phyloP scores from a whole-genome alignment of 164 flowering plant genomes.

The Tetracentron sinense region DNA sequence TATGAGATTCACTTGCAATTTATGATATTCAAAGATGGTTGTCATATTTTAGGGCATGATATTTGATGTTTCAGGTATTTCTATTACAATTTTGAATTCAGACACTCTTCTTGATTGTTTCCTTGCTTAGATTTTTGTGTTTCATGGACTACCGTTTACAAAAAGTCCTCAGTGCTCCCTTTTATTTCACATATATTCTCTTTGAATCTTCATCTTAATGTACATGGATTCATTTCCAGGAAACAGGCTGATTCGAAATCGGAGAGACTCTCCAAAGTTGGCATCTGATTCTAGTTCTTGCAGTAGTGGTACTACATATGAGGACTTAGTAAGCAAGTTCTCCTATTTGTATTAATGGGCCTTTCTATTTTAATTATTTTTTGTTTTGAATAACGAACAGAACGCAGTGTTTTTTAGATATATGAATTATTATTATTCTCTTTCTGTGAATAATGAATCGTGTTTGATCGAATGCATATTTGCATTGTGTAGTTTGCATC shows the following conservation, averaged over 20 bases:
- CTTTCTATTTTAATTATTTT: background rate
- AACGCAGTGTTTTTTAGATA: background rate
- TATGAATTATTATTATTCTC: background rate
- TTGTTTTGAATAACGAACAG: background rate
- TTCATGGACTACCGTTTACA: background rate
- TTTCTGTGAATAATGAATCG: background rate
- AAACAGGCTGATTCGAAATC: constrained; percentile 25
- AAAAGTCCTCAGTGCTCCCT: background rate
- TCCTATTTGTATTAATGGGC: constrained; percentile 1
- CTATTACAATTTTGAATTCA: background rate
- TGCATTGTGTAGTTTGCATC: constrained; percentile 25
- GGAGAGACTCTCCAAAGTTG: constrained; percentile 24
- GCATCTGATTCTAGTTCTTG: constrained; percentile 38
- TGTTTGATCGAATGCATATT: background rate
- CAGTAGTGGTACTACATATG: constrained; percentile 25
- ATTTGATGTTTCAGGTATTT: background rate
- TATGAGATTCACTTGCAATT: background rate
- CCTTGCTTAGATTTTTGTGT: background rate
- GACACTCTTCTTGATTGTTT: background rate
- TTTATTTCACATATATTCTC: background rate
- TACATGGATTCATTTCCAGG: constrained; percentile 30
- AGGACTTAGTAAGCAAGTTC: constrained; percentile 35
- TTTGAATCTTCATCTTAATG: constrained; percentile 13
- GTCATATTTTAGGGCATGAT: background rate
- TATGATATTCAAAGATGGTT: background rate